Conservation (phyloP, 2,329 filamentous ascomycete species). For the Verticillium nonalfalfae region DNA sequence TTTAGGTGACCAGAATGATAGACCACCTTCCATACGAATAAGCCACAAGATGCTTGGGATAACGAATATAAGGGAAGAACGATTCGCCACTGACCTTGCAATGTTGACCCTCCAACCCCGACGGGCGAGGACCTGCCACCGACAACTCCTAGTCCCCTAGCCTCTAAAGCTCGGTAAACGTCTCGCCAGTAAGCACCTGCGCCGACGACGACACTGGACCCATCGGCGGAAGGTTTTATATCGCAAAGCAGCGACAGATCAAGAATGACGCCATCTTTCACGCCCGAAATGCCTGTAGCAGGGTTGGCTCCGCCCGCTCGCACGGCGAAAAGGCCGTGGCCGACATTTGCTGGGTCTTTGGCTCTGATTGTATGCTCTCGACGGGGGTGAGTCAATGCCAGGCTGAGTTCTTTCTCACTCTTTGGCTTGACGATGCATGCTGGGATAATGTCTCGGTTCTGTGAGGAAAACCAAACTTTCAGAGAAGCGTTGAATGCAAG, state of each 20-base stretch:
- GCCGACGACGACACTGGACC: constrained; percentile 13
- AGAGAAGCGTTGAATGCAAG: background rate
- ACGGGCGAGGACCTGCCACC: constrained; percentile 10
- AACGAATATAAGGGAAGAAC: background rate
- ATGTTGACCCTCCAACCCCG: constrained; percentile 20
- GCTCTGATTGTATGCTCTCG: background rate
- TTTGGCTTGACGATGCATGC: background rate
- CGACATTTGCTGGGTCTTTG: background rate
- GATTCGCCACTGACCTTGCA: constrained; percentile 2
- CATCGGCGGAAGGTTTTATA: constrained; percentile 8
- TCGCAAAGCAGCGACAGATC: constrained; percentile 16
- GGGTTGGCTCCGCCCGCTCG: background rate
- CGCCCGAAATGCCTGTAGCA: background rate
- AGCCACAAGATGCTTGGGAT: background rate
- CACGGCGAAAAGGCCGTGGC: background rate
- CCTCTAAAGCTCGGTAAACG: background rate
- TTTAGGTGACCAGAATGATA: constrained; percentile 4
- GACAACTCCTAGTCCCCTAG: background rate
- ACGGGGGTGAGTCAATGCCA: background rate
- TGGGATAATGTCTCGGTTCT: background rate
- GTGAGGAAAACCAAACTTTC: background rate
- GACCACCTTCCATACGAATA: constrained; percentile 4
- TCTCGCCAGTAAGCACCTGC: background rate
- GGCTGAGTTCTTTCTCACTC: background rate
- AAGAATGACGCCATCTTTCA: constrained; percentile 18